Conservation (phyloP, 2,329 filamentous ascomycete genomes). For the Bipolaris sorokiniana region DNA sequence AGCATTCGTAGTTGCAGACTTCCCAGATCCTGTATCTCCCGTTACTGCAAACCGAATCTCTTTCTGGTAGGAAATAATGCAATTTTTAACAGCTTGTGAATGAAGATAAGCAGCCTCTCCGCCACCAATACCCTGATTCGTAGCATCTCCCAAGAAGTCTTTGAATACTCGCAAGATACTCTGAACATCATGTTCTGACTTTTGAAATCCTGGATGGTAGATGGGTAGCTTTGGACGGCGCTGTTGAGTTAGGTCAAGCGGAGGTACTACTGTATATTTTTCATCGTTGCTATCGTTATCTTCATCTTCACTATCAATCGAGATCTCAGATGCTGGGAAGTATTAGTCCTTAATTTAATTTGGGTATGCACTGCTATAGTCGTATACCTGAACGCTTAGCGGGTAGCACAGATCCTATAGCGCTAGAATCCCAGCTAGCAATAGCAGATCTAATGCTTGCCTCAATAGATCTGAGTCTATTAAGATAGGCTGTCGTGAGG, state of each 20-base stretch:
- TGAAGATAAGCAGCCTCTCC: constrained; percentile 13
- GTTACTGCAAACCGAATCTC: constrained; percentile 16
- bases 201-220: constrained; percentile 23
- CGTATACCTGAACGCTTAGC: constrained; percentile 11
- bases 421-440: neutral
- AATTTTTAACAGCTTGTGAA: constrained; percentile 2
- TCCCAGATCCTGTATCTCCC: constrained; percentile 28
- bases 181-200: neutral
- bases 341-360: neutral
- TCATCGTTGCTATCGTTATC: constrained; percentile 3
- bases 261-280: neutral
- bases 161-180: constrained; percentile 3
- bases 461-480: constrained; percentile 1
- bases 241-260: constrained; percentile 17
- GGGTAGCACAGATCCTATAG: neutral
- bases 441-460: neutral
- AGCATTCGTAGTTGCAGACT: constrained; percentile 25
- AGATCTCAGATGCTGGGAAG: neutral
- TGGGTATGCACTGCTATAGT: neutral
- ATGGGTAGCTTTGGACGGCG: constrained; percentile 18
- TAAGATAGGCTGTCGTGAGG: neutral
- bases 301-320: neutral
- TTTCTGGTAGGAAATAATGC: constrained; percentile 2
- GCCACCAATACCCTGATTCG: neutral
- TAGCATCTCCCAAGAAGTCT: neutral